A percentile compares a stretch with the other conserved stretches of the same genome.
Conservation (phyloP, 2,329 filamentous ascomycete genomes). For the Penicillium capsulatum region DNA sequence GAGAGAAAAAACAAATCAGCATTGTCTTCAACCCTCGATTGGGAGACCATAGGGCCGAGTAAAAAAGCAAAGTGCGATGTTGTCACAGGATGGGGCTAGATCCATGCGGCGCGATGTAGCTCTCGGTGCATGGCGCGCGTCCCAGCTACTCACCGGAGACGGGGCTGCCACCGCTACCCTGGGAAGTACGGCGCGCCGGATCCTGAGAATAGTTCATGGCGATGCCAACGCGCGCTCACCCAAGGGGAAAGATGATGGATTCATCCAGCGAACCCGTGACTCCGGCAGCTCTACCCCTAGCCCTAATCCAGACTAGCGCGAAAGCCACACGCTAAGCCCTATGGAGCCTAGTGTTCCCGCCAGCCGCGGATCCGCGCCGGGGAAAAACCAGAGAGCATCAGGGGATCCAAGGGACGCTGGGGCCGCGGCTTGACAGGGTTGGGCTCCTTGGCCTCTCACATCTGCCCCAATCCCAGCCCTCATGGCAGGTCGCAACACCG, state of each 20-base stretch:
- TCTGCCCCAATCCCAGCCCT: too few species aligned
- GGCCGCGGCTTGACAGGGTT: neutral
- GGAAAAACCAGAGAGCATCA: conserved; percentile 13
- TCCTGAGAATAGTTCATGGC: conserved; percentile 38
- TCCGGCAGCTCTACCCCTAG: conserved; percentile 33
- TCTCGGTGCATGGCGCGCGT: conserved; percentile 11
- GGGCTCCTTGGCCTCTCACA: neutral
- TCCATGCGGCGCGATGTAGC: conserved; percentile 5
- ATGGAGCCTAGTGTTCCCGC: conserved; percentile 37
- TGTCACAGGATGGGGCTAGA: conserved; percentile 5
- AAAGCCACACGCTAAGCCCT: conserved; percentile 15
- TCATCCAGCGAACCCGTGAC: conserved; percentile 32
- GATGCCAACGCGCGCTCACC: conserved; percentile 7
- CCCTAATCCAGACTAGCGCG: conserved; percentile 21
- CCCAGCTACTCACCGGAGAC: conserved; percentile 35
- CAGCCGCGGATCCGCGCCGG: conserved; percentile 29
- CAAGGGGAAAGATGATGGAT: conserved; percentile 20
- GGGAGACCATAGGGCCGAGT: neutral
- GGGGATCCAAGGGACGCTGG: neutral
- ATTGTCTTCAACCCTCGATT: neutral
- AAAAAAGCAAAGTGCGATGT: conserved; percentile 3
- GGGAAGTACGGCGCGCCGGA: conserved; percentile 33
- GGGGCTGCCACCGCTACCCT: conserved; percentile 37
- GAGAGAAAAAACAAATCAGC: too few species aligned
- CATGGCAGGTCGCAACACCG: too few species aligned